A percentile compares a stretch with the other conserved stretches of the same genome.
phyloP scores from a whole-genome alignment of 1,284 basidiomycete genomes.

The Filobasidium uniguttulatum region DNA sequence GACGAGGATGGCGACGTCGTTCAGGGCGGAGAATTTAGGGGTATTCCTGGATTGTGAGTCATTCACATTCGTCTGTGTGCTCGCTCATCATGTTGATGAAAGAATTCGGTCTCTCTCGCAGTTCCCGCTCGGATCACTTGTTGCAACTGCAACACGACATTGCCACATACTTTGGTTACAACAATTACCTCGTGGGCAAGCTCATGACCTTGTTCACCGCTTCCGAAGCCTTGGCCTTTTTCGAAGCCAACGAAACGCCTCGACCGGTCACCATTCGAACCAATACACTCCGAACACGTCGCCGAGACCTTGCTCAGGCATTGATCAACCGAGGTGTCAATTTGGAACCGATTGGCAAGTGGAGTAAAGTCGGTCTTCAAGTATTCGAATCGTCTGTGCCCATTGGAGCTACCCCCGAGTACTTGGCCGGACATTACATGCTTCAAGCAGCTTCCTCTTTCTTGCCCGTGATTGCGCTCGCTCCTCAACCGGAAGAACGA shows the following conservation, averaged over 20 bases:
- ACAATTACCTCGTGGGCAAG: conserved; percentile 87
- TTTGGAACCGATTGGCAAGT: conserved; percentile 94
- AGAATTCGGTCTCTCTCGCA: conserved; percentile 33
- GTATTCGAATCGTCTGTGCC: conserved; percentile 95
- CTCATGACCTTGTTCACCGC: conserved; percentile 87
- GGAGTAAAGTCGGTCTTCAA: conserved; percentile 96
- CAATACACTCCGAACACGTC: conserved; percentile 85
- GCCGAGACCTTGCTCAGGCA: conserved; percentile 86
- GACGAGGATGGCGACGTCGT: conserved; percentile 33
- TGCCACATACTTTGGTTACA: conserved; percentile 93
- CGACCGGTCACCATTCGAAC: conserved; percentile 96
- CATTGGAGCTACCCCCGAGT: conserved; percentile 96
- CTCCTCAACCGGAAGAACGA: conserved; percentile 83
- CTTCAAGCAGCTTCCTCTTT: conserved; percentile 98
- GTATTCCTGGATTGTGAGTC: conserved; percentile 31
- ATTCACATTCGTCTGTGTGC: conserved; percentile 53
- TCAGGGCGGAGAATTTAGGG: conserved; percentile 5
- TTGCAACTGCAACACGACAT: conserved; percentile 80
- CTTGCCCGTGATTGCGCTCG: conserved; percentile 92
- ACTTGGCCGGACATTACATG: conserved; percentile 99
- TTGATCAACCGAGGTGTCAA: conserved; percentile 94
- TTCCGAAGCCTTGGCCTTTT: conserved; percentile 82
- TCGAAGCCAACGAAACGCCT: conserved; percentile 93
- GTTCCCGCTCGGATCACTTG: conserved; percentile 76
- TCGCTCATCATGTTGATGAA: conserved; percentile 20